These are phyloP conservation scores for Daldinia bambusicola DNA, from an alignment of 495 filamentous ascomycete species.

Conservation along the genomic window DNA sequence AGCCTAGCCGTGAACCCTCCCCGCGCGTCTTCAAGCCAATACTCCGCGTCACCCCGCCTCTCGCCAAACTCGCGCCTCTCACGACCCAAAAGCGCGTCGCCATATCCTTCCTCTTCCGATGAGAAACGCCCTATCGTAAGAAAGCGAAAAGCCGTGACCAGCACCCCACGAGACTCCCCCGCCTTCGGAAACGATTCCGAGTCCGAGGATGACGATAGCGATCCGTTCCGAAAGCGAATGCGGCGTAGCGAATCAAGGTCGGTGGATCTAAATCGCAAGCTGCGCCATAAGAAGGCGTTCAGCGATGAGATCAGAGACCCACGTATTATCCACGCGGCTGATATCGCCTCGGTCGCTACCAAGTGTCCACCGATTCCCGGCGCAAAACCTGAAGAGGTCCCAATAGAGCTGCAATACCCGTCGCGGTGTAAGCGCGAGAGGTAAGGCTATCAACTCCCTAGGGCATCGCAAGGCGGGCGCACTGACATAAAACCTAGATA, in stretches of 20 bases:
- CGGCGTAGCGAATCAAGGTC: slow-evolving; percentile 41
- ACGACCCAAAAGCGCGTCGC: slow-evolving; percentile 50
- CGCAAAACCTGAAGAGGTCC: slow-evolving; percentile 62
- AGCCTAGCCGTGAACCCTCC: slow-evolving; percentile 23
- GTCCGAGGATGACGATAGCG: slow-evolving; percentile 41
- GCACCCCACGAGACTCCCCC: slow-evolving; percentile 46
- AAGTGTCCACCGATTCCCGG: slow-evolving; percentile 60
- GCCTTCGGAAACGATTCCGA: slow-evolving; percentile 46
- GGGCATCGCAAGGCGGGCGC: slow-evolving; percentile 24
- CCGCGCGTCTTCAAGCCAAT: slow-evolving; percentile 34
- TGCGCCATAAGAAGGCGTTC: slow-evolving; percentile 68
- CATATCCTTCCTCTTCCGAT: slow-evolving; percentile 51
- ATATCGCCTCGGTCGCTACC: slow-evolving; percentile 67
- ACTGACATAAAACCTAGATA: slow-evolving; percentile 64
- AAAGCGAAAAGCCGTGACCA: slow-evolving; percentile 48
- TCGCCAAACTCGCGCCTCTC: slow-evolving; percentile 42
- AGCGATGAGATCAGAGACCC: slow-evolving; percentile 65
- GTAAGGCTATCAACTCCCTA: slow-evolving; percentile 55
- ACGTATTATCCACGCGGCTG: slow-evolving; percentile 71
- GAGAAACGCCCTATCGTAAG: slow-evolving; percentile 40
- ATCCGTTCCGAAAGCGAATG: slow-evolving; percentile 46
- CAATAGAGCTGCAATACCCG: slow-evolving; percentile 75
- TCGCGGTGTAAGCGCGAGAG: slow-evolving; percentile 73
- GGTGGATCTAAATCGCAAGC: slow-evolving; percentile 65
- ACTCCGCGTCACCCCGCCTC: slow-evolving; percentile 38